Evolutionary conservation across 1,139 yeast genomes (phyloP).

Genomic region (Suhomyces ambrosiae): DNA sequence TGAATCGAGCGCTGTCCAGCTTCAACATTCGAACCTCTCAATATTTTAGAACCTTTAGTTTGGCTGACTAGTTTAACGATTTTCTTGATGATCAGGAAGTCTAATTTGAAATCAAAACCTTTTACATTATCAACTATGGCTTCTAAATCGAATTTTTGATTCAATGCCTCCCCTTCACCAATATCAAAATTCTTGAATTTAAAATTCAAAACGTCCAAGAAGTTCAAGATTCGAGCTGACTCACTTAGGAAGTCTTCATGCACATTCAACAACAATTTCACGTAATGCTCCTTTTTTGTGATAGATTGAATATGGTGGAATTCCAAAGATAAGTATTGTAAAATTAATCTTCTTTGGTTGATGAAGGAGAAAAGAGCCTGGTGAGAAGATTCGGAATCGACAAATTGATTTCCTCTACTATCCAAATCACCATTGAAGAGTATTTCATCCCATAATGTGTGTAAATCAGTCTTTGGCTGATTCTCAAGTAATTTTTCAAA

Average conservation of each 20-base stretch:
- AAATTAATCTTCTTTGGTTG: conserved; percentile 58
- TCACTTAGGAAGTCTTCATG: conserved; percentile 49
- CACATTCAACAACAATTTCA: conserved; percentile 50
- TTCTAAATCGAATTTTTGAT: conserved; percentile 35
- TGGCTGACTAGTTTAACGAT: conserved; percentile 29
- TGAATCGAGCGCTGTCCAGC: not conserved
- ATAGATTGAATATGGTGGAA: conserved; percentile 65
- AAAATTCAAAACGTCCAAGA: conserved; percentile 69
- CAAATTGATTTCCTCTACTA: conserved; percentile 32
- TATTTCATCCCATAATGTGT: conserved; percentile 54
- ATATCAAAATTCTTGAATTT: conserved; percentile 44
- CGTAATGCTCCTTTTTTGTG: conserved; percentile 56
- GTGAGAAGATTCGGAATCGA: conserved; percentile 38
- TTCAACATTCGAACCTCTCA: conserved; percentile 2
- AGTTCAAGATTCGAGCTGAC: conserved; percentile 65
- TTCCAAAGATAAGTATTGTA: conserved; percentile 73
- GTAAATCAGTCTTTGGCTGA: conserved; percentile 55
- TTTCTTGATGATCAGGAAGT: conserved; percentile 26
- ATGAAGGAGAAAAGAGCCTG: conserved; percentile 65
- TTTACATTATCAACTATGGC: conserved; percentile 30
- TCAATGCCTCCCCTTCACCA: conserved; percentile 43
- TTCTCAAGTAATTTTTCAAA: conserved; percentile 53
- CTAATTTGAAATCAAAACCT: conserved; percentile 20
- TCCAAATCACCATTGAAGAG: conserved; percentile 45
- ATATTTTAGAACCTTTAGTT: conserved; percentile 24